phyloP scores from a whole-genome alignment of 345 rosid species.

The Kernera saxatilis region DNA sequence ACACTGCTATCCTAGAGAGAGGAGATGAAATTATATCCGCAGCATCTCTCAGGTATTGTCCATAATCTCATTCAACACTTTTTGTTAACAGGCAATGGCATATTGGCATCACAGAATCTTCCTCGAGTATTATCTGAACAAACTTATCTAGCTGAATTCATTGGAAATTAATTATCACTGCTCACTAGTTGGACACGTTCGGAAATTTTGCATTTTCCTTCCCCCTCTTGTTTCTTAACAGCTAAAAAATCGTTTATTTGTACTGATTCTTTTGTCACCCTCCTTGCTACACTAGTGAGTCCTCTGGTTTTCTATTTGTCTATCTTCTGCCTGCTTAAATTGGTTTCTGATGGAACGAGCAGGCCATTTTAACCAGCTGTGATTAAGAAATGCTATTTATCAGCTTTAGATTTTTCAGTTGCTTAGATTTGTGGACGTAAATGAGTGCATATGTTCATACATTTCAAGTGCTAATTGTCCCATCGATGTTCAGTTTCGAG shows the following conservation, averaged over 20 bases:
- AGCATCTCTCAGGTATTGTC: constrained; percentile 36
- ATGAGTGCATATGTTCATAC: not conserved
- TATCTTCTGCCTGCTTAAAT: not conserved
- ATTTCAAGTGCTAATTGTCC: not conserved
- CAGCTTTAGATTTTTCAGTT: not conserved
- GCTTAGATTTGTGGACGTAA: not conserved
- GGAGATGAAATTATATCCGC: constrained; percentile 35
- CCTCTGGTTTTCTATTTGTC: not conserved
- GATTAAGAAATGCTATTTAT: not conserved
- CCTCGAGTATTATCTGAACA: not conserved
- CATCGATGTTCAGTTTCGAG: not conserved
- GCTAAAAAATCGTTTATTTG: not conserved
- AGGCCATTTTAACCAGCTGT: not conserved
- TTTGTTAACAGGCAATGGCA: not conserved
- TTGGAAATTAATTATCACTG: not conserved
- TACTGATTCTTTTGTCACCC: not conserved
- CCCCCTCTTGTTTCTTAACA: not conserved
- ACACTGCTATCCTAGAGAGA: constrained; percentile 35
- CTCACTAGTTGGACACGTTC: not conserved
- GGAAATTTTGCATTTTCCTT: not conserved
- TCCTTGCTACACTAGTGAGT: not conserved
- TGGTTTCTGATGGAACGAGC: not conserved
- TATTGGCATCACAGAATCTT: not conserved
- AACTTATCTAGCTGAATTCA: not conserved
- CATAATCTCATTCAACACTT: not conserved